phyloP scores from a whole-genome alignment of 2,329 filamentous ascomycete species.

The Aspergillus pseudoterreus region DNA sequence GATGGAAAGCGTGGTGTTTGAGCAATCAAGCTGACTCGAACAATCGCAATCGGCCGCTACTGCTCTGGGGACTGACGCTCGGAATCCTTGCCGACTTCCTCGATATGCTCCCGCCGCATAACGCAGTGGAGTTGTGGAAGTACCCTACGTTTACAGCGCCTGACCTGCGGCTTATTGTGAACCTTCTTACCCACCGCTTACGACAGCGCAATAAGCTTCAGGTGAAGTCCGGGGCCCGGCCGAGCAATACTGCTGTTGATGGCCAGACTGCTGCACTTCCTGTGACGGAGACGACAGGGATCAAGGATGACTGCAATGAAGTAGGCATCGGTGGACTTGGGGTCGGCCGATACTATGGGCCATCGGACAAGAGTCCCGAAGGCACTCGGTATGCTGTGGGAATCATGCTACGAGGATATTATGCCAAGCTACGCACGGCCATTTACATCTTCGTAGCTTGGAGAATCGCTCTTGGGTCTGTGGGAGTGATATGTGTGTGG shows the following conservation, averaged over 20 bases:
- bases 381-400: slow-evolving; percentile 36
- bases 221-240: slow-evolving; percentile 28
- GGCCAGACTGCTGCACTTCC: slow-evolving; percentile 31
- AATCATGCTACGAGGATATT: slow-evolving; percentile 44
- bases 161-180: slow-evolving; percentile 59
- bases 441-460: slow-evolving; percentile 39
- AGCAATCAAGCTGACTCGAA: slow-evolving; percentile 25
- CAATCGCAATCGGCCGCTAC: slow-evolving; percentile 46
- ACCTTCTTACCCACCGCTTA: slow-evolving; percentile 57
- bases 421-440: slow-evolving; percentile 36
- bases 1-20: slow-evolving; percentile 25
- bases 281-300: slow-evolving; percentile 17
- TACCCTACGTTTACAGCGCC: slow-evolving; percentile 65
- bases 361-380: slow-evolving; percentile 20
- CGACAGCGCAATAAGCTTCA: slow-evolving; percentile 47
- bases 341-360: slow-evolving; percentile 31
- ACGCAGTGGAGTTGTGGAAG: slow-evolving; percentile 60
- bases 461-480: slow-evolving; percentile 30
- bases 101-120: slow-evolving; percentile 62
- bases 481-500: slow-evolving; percentile 27
- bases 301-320: slow-evolving; percentile 28
- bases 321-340: slow-evolving; percentile 38
- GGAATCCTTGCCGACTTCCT: slow-evolving; percentile 66
- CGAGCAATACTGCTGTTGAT: slow-evolving; percentile 30
- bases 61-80: slow-evolving; percentile 67